These are phyloP conservation scores for Phytopythium ostracodes DNA, from an alignment of 352 stramenopile genomes.

Conservation along the genomic window DNA sequence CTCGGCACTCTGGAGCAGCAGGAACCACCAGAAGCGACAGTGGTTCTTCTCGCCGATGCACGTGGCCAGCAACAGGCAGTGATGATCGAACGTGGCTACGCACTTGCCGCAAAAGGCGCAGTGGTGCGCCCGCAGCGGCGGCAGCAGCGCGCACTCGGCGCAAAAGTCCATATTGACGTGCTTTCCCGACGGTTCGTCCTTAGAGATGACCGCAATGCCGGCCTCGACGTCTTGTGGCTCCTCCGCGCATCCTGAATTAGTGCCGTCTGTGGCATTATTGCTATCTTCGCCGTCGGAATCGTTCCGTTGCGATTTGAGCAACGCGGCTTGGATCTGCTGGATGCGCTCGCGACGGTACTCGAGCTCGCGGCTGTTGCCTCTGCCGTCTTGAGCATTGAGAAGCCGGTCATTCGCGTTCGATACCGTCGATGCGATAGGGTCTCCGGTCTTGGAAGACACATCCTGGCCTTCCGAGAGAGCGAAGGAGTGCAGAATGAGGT, in stretches of 20 bases:
- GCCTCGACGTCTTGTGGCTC: background rate
- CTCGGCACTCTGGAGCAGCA: conserved; percentile 33
- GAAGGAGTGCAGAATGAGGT: background rate
- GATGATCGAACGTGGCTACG: conserved; percentile 91
- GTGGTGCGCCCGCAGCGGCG: conserved; percentile 84
- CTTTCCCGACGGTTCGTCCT: background rate
- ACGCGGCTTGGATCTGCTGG: conserved; percentile 21
- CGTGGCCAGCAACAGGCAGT: conserved; percentile 85
- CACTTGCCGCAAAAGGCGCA: conserved; percentile 74
- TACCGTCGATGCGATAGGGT: background rate
- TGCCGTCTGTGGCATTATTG: background rate
- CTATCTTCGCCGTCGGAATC: background rate
- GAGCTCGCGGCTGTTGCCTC: conserved; percentile 4
- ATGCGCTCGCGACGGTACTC: conserved; percentile 23
- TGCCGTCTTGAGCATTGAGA: background rate
- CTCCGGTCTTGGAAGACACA: background rate
- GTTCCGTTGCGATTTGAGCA: conserved; percentile 7
- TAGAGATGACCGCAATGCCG: background rate
- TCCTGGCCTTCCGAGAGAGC: background rate
- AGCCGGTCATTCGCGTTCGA: background rate
- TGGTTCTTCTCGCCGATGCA: conserved; percentile 91
- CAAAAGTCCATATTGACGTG: conserved; percentile 20
- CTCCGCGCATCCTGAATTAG: background rate
- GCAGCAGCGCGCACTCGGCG: conserved; percentile 17
- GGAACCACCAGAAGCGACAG: conserved; percentile 79